Evolutionary conservation across 2,329 filamentous ascomycete genomes (phyloP), one percentile per base, ranked within the genome.

Genomic region (Penicillium sp.): DNA sequence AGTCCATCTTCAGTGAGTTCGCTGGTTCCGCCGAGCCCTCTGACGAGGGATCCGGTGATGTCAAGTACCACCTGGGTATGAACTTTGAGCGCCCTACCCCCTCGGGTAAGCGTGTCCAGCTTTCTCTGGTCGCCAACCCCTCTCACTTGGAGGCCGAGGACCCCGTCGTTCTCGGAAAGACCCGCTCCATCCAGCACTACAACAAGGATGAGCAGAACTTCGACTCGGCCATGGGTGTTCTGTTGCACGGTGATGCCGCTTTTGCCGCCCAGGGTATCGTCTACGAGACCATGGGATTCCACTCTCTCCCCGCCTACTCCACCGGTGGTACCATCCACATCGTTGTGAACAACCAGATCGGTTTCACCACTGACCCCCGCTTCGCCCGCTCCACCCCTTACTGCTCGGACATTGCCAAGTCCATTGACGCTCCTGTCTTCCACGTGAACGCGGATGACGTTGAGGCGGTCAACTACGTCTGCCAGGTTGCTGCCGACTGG

Each of bases 61-160:
- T 98, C 73, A 98, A 98, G 75, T 98, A 98, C 76, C 93, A 98
- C 76, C 77, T 98, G 64, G 93, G 93, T 68, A 98, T 98, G 93
- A 98, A 98, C 78, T 98, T 98, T 61, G 93, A 98, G 77, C 88
- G 93, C 56, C 93, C 93, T 48, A 98, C 93, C 8, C 93, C 93
- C 52, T 97, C 91, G 37, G 93, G 93, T 63, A 97, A 97, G 81
- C 93, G 93, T 57, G 93, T 98, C 15, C 93, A 98, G 76, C 83
- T 98, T 48, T 98, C 93, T 54, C 82, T 98, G 44, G 93, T 98
- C 53, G 93, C 93, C 74, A 98, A 98, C 72, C 93, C 93, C 34
- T 98, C 93, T 49, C 93, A 98, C 78, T 77, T 98, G 65, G 93
- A 98, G 75, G 93, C 93, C 43, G 93, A 98, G 73, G 93, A 98